A percentile compares a stretch with the other conserved stretches of the same genome.
Conservation (phyloP, 352 stramenopile species). For the Phytophthora cryptogea region DNA sequence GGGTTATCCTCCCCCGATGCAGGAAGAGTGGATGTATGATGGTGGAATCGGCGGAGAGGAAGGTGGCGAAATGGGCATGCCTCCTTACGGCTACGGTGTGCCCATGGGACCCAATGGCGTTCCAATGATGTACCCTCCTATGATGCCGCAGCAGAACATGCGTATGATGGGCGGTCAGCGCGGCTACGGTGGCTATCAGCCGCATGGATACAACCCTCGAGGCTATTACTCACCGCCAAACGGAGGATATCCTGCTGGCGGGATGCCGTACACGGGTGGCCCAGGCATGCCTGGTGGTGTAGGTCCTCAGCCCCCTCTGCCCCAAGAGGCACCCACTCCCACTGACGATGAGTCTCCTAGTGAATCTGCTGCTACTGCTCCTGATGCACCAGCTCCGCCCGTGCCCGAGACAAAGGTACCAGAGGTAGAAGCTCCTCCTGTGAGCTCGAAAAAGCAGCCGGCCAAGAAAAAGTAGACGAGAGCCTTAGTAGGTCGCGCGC, state of each 20-base stretch:
- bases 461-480: slow-evolving; percentile 38
- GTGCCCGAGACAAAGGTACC: slow-evolving; percentile 19
- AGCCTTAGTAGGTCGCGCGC: slow-evolving; percentile 22
- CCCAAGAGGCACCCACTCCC: slow-evolving; percentile 34
- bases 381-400: slow-evolving; percentile 12
- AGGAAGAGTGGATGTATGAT: slow-evolving; percentile 84
- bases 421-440: slow-evolving; percentile 21
- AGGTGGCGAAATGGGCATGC: slow-evolving; percentile 49
- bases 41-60: slow-evolving; percentile 42
- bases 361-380: slow-evolving; percentile 6
- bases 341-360: slow-evolving; percentile 19
- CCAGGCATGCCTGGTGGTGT: slow-evolving; percentile 31
- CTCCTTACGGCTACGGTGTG: slow-evolving; percentile 73
- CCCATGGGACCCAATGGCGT: slow-evolving; percentile 59
- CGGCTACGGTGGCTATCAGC: slow-evolving; percentile 53
- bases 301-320: slow-evolving; percentile 51
- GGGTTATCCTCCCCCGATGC: slow-evolving; percentile 47
- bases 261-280: slow-evolving; percentile 38
- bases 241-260: slow-evolving; percentile 39
- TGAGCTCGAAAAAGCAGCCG: slow-evolving; percentile 19
- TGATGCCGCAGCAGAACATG: slow-evolving; percentile 69
- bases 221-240: slow-evolving; percentile 64
- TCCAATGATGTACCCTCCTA: slow-evolving; percentile 75
- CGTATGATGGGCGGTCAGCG: slow-evolving; percentile 55
- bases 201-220: slow-evolving; percentile 63